Percentiles rank a stretch among this genome's conserved stretches.
Evolutionary conservation across 345 rosid genomes (phyloP).

Genomic region (Populus davidiana): DNA sequence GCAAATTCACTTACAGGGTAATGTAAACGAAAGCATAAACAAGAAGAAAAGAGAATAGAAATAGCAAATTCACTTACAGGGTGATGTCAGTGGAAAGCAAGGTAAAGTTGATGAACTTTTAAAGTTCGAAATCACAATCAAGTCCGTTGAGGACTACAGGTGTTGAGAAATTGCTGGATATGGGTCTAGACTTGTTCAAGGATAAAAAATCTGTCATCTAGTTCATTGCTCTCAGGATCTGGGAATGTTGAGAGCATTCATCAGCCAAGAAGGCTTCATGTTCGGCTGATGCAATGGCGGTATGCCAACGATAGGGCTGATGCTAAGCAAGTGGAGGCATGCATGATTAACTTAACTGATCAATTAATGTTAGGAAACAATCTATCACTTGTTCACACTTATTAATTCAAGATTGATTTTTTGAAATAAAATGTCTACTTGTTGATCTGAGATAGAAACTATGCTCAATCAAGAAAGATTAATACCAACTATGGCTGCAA

Average conservation of each 20-base stretch:
- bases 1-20: too few species aligned
- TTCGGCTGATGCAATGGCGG: constrained; percentile 65
- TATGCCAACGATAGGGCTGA: constrained; percentile 52
- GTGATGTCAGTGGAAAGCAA: constrained; percentile 50
- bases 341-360: neutral
- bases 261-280: constrained; percentile 59
- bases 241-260: constrained; percentile 47
- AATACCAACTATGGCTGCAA: too few species aligned
- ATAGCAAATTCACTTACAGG: too few species aligned
- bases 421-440: too few species aligned
- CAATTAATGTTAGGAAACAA: neutral
- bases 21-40: too few species aligned
- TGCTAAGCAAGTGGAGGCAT: constrained; percentile 49
- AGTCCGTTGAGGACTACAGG: constrained; percentile 60
- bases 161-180: constrained; percentile 55
- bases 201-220: constrained; percentile 45
- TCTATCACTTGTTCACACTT: too few species aligned
- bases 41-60: too few species aligned
- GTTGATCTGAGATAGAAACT: neutral
- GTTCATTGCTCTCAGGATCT: constrained; percentile 18
- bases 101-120: constrained; percentile 44
- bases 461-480: neutral
- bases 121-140: constrained; percentile 55
- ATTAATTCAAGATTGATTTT: too few species aligned
- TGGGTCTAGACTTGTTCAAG: constrained; percentile 72